A percentile compares a stretch with the other conserved stretches of the same genome.
Evolutionary conservation across 2,329 filamentous ascomycete species (phyloP).

Genomic region (Ceratocystiopsis minuta): DNA sequence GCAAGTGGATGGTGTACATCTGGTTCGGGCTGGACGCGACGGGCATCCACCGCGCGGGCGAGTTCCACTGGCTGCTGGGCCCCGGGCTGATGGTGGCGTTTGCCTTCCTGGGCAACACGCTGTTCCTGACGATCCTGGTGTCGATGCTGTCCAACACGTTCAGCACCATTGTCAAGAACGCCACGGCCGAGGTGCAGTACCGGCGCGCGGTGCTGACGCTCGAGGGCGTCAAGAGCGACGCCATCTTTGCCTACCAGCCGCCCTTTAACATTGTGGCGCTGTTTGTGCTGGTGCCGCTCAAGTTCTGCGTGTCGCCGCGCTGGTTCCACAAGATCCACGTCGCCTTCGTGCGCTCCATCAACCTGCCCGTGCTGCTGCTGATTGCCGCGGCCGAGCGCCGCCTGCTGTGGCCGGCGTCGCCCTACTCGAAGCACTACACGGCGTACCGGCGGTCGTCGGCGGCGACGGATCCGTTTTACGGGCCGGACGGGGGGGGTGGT

Average conservation of each 20-base stretch:
- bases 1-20: slow-evolving; percentile 85
- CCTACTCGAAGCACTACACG: slow-evolving; percentile 10
- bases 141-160: slow-evolving; percentile 79
- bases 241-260: slow-evolving; percentile 65
- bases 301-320: slow-evolving; percentile 57
- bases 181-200: slow-evolving; percentile 70
- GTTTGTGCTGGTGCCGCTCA: slow-evolving; percentile 55
- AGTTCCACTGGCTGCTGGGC: slow-evolving; percentile 66
- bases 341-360: slow-evolving; percentile 52
- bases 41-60: slow-evolving; percentile 40
- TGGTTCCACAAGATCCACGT: slow-evolving; percentile 91
- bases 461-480: neutral
- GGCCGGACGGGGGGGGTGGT: neutral
- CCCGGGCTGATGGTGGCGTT: slow-evolving; percentile 69
- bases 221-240: slow-evolving; percentile 71
- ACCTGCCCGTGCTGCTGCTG: slow-evolving; percentile 54
- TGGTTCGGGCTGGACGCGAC: slow-evolving; percentile 75
- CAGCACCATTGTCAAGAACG: slow-evolving; percentile 56
- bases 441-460: neutral
- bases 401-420: slow-evolving; percentile 37
- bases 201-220: slow-evolving; percentile 65
- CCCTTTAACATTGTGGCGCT: slow-evolving; percentile 72
- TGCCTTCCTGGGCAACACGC: slow-evolving; percentile 69
- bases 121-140: slow-evolving; percentile 77
- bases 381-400: slow-evolving; percentile 56